These are phyloP conservation scores for Ashbya aceris DNA, from an alignment of 1,139 yeast species.

Conservation along the genomic window DNA sequence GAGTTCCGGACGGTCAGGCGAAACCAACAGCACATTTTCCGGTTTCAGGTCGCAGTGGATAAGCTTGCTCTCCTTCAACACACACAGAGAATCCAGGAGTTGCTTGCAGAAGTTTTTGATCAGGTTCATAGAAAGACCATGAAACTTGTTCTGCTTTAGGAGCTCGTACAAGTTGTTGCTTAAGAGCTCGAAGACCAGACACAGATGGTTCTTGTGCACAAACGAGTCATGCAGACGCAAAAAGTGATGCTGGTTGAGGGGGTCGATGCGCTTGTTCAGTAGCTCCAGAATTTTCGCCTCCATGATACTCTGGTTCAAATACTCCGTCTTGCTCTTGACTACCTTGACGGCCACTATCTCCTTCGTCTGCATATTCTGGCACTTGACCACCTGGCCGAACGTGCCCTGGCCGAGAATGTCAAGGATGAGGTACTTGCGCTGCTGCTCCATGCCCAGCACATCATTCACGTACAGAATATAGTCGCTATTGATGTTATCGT, in stretches of 20 bases:
- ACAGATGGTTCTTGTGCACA: slow-evolving; percentile 84
- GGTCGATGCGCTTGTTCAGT: slow-evolving; percentile 63
- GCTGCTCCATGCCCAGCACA: slow-evolving; percentile 80
- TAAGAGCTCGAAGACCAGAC: slow-evolving; percentile 82
- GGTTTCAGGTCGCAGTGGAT: slow-evolving; percentile 97
- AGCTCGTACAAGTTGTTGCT: slow-evolving; percentile 86
- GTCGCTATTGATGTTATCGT: slow-evolving; percentile 82
- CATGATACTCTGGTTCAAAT: slow-evolving; percentile 81
- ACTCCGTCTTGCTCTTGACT: slow-evolving; percentile 86
- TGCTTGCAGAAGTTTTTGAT: slow-evolving; percentile 75
- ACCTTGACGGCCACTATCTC: slow-evolving; percentile 92
- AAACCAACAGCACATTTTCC: slow-evolving; percentile 76
- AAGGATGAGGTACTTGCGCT: slow-evolving; percentile 75
- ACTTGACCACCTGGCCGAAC: slow-evolving; percentile 96
- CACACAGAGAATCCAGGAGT: slow-evolving; percentile 67
- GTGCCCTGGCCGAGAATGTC: slow-evolving; percentile 95
- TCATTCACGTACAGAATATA: slow-evolving; percentile 92
- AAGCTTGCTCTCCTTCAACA: slow-evolving; percentile 71
- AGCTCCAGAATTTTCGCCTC: slow-evolving; percentile 83
- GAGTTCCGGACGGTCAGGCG: slow-evolving; percentile 77
- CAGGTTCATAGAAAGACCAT: slow-evolving; percentile 74
- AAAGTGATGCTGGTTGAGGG: slow-evolving; percentile 61
- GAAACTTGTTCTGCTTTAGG: slow-evolving; percentile 86
- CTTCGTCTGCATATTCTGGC: slow-evolving; percentile 83
- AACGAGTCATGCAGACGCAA: slow-evolving; percentile 78